Evolutionary conservation across 208 protist species (phyloP).

Genomic region (Crithidia fasciculata): DNA sequence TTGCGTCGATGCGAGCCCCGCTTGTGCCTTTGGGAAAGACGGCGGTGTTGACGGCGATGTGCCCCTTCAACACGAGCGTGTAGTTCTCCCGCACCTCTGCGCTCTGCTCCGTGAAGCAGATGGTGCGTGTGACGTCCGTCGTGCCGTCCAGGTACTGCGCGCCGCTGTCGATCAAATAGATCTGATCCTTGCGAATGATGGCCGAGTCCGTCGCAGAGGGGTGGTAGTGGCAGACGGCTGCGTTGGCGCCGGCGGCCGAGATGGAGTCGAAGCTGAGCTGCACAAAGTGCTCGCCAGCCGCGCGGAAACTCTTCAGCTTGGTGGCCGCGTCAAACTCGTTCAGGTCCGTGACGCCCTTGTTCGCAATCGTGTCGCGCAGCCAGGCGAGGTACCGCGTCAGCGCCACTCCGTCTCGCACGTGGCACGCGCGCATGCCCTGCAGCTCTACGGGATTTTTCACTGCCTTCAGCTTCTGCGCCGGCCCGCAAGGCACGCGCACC

Average conservation of each 20-base stretch:
- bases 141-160: conserved; percentile 96
- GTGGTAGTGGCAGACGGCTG: conserved; percentile 96
- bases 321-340: conserved; percentile 88
- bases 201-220: conserved; percentile 66
- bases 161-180: conserved; percentile 97
- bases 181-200: conserved; percentile 57
- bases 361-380: conserved; percentile 77
- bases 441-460: conserved; percentile 94
- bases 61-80: conserved; percentile 97
- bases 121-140: conserved; percentile 97
- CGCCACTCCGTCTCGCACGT: conserved; percentile 93
- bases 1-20: conserved; percentile 87
- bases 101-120: conserved; percentile 83
- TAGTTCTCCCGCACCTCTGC: conserved; percentile 88
- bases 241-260: conserved; percentile 88
- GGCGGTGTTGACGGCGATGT: conserved; percentile 85
- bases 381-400: conserved; percentile 94
- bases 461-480: conserved; percentile 83
- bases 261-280: conserved; percentile 95
- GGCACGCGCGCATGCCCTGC: conserved; percentile 90
- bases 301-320: conserved; percentile 82
- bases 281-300: conserved; percentile 77
- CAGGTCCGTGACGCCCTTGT: conserved; percentile 61
- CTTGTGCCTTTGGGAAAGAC: conserved; percentile 90
- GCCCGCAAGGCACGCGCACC: conserved; percentile 60